Evolutionary conservation across 2,329 filamentous ascomycete species (phyloP).

Genomic region (Pseudodiploospora longispora): DNA sequence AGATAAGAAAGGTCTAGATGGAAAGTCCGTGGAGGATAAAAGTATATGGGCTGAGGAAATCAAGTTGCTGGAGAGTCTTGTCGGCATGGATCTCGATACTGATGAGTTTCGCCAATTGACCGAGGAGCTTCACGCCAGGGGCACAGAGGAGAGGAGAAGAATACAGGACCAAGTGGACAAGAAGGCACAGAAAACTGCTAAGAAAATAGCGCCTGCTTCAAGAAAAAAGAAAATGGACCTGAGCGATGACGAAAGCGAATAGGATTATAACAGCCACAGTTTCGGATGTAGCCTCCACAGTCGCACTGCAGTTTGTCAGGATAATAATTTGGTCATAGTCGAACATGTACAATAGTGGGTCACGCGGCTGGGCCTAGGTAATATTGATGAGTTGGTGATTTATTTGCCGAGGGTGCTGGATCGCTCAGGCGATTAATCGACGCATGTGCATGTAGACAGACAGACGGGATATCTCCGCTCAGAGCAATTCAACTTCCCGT

Average conservation of each 20-base stretch:
- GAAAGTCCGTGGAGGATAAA: constrained; percentile 67
- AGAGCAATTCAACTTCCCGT: too few relatives aligned
- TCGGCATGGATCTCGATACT: constrained; percentile 73
- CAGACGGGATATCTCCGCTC: too few relatives aligned
- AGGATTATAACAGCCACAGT: neutral
- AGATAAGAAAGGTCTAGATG: constrained; percentile 57
- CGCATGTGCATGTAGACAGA: too few relatives aligned
- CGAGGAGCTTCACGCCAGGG: constrained; percentile 55
- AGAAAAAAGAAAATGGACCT: constrained; percentile 27
- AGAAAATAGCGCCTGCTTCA: constrained; percentile 18
- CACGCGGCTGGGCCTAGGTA: too few relatives aligned
- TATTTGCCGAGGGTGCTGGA: too few relatives aligned
- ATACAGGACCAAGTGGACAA: constrained; percentile 73
- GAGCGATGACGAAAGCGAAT: constrained; percentile 27
- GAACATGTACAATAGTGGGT: too few relatives aligned
- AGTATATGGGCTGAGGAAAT: constrained; percentile 88
- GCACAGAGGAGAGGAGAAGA: constrained; percentile 62
- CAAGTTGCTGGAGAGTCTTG: constrained; percentile 81
- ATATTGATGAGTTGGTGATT: too few relatives aligned
- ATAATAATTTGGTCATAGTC: too few relatives aligned
- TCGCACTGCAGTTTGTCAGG: too few relatives aligned
- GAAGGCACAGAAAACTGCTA: constrained; percentile 54
- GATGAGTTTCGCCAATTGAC: constrained; percentile 64
- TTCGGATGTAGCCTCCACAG: too few relatives aligned
- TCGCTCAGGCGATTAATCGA: too few relatives aligned